These are phyloP conservation scores for Candida odintsovae DNA, from an alignment of 805 yeast species.

Conservation along the genomic window DNA sequence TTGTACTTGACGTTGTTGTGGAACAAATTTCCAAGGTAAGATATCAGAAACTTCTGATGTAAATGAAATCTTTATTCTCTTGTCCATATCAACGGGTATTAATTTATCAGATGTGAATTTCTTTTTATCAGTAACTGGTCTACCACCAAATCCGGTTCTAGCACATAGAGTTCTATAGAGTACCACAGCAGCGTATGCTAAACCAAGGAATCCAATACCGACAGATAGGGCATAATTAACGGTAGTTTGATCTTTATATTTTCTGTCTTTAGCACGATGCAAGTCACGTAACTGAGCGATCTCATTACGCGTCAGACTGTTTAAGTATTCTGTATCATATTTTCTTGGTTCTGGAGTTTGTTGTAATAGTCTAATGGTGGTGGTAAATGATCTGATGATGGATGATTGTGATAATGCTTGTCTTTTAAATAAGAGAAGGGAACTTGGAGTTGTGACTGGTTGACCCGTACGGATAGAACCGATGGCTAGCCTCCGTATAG, in stretches of 20 bases:
- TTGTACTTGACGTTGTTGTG: slow-evolving; percentile 89
- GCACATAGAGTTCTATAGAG: slow-evolving; percentile 87
- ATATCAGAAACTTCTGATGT: slow-evolving; percentile 88
- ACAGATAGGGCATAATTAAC: slow-evolving; percentile 66
- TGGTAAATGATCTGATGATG: slow-evolving; percentile 4
- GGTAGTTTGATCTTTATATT: slow-evolving; percentile 35
- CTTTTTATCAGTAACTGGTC: slow-evolving; percentile 79
- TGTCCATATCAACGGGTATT: slow-evolving; percentile 80
- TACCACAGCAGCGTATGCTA: slow-evolving; percentile 90
- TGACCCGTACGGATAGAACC: not conserved
- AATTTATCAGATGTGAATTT: slow-evolving; percentile 83
- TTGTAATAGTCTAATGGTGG: slow-evolving; percentile 1
- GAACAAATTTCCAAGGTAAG: slow-evolving; percentile 91
- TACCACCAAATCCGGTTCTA: slow-evolving; percentile 94
- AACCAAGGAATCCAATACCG: slow-evolving; percentile 62
- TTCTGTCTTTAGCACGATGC: slow-evolving; percentile 14
- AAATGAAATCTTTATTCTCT: slow-evolving; percentile 76
- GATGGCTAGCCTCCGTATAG: not conserved
- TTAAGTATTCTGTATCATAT: slow-evolving; percentile 10
- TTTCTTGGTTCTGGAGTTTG: not conserved
- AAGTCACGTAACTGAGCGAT: slow-evolving; percentile 19
- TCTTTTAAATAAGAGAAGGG: not conserved
- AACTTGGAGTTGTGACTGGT: not conserved
- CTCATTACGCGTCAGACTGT: slow-evolving; percentile 20
- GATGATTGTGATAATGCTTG: not conserved